Base-by-base conservation (phyloP, 768 basidiomycete species). In the Collybia mongolica region DNA sequence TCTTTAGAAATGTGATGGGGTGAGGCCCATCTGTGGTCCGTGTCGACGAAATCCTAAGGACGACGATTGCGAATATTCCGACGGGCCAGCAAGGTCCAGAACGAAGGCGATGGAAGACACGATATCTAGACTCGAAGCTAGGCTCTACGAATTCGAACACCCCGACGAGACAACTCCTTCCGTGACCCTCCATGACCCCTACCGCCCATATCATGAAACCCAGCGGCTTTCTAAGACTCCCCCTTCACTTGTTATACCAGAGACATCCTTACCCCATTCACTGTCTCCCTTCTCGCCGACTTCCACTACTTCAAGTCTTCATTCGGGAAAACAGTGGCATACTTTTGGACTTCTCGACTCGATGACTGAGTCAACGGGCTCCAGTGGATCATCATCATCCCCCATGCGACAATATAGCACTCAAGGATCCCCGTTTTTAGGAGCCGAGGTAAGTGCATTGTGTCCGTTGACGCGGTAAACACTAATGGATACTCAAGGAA, bases 11-110 rank as follows among this genome's bases (percentile, higher is more conserved):
- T 89, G 87, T 55, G 86, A 89, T 57, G 84, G 85, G 15, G 63
- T 61, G 3, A 80, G 80, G 49, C 86, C 86, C 1, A 68, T 77
- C 8, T 89, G 87, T 61, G 79, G 80, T 1, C 85, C 82, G 37
- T 89, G 87, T 67, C 63, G 69, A 19, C 68, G 73, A 6, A 77
- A 81, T 20, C 80, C 83, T 32, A 79, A 83, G 51, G 74, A 74
- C 22, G 84, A 84, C 46, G 83, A 83, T 24, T 89, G 87, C 63
- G 86, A 88, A 66, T 89, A 87, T 63, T 72, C 80, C 5, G 86
- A 88, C 57, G 82, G 80, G 5, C 76, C 75, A 26, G 77, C 77
- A 38, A 77, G 82, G 51, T 81, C 86, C 17, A 70, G 78, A 48
- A 86, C 80, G 2, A 74, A 83, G 57, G 69, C 73, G 4, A 65